phyloP scores from a whole-genome alignment of 306 rosid genomes.

The Benincasa hispida region DNA sequence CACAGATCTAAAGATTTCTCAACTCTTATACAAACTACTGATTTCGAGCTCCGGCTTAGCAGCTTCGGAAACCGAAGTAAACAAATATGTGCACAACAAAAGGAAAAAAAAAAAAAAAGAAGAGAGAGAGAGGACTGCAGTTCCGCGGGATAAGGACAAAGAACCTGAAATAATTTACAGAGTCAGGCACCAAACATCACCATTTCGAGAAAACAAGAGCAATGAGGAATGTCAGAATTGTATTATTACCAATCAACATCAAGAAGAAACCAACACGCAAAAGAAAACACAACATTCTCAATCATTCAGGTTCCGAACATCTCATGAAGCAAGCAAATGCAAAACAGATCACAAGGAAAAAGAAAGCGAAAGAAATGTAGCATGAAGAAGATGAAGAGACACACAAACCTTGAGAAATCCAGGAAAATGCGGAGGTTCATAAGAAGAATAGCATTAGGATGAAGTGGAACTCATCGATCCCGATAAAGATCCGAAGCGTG shows the following conservation, averaged over 20 bases:
- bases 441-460: neutral
- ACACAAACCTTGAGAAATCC: neutral
- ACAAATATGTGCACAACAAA: neutral
- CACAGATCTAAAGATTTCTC: neutral
- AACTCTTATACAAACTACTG: neutral
- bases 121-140: neutral
- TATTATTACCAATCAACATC: neutral
- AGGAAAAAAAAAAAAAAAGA: neutral
- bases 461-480: constrained; percentile 16
- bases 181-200: neutral
- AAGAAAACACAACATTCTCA: neutral
- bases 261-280: neutral
- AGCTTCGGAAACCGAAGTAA: neutral
- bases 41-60: neutral
- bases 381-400: neutral
- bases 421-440: neutral
- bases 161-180: neutral
- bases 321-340: neutral
- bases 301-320: neutral
- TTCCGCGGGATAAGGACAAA: neutral
- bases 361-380: neutral
- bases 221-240: neutral
- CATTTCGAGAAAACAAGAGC: neutral
- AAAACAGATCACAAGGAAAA: neutral
- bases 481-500: constrained; percentile 40